Evolutionary conservation across 176 grass and related monocot genomes (phyloP), one percentile per base, ranked within the genome.

Genomic region (Oryza australiensis): DNA sequence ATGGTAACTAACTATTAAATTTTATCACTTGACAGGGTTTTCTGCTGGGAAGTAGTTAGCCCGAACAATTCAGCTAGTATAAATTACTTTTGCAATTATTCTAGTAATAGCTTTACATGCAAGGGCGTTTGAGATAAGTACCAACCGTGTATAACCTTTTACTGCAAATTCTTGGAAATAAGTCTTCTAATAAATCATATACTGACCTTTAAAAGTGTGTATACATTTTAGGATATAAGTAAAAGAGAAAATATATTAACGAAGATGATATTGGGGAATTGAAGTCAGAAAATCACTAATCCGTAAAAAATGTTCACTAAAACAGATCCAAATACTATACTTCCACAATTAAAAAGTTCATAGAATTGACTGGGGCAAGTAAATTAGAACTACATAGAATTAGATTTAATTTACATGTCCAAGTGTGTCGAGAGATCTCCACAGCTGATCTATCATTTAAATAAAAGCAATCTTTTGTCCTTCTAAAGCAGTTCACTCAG

Each of bases 391-490:
- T 46, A 23, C 14, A 16, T 46, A 43, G 40, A 45, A 45, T 16
- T 42, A 42, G 5, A 24, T 70, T 37, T 35, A 42, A 70, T 3
- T 24, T 42, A 8, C 38, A 38, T 9, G 8, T 38, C 8, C 37
- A 38, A 38, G 1, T 12, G 34, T 3, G 35, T 24, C 22, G 2
- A 70, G 34, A 20, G 13, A 11, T 46, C 23, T 43, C 12, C 28
- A 75, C 15, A 75, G 10, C 29, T 68, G 42, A 66, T 68, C 27
- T 18, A 41, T 49, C 20, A 7, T 46, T 12, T 42, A 48, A 60
- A 84, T 7, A 9, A 45, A 69, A 70, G 82, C 53, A 77, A 70
- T 18, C 4, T 27, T 60, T 70, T 29, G 26, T 37, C 75, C 5
- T 51, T 42, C 20, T 2, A 26, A 9, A 30, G 7, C 63, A 12